phyloP scores from a whole-genome alignment of 2,329 filamentous ascomycete species.

The Trichoderma guizhouense region DNA sequence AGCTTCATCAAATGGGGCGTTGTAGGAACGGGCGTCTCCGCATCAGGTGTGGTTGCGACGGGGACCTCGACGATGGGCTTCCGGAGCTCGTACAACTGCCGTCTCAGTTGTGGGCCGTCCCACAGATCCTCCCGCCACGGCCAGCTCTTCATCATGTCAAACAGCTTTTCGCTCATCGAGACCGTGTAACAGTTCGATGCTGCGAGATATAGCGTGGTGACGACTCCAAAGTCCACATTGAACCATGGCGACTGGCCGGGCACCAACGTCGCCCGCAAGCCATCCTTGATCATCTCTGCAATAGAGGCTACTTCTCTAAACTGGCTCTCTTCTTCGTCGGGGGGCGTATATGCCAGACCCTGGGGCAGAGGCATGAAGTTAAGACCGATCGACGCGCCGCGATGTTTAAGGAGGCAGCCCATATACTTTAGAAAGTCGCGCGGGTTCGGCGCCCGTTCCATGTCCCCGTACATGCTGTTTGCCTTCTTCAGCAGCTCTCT shows the following conservation, averaged over 20 bases:
- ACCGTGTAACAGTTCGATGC: slow-evolving; percentile 16
- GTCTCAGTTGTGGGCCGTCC: slow-evolving; percentile 22
- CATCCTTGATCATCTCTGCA: slow-evolving; percentile 12
- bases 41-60: neutral
- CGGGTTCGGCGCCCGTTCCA: neutral
- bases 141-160: slow-evolving; percentile 20
- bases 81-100: slow-evolving; percentile 11
- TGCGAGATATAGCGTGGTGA: slow-evolving; percentile 20
- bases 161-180: slow-evolving; percentile 13
- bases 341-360: neutral
- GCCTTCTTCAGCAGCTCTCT: slow-evolving; percentile 18
- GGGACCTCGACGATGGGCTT: slow-evolving; percentile 11
- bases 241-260: slow-evolving; percentile 7
- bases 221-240: slow-evolving; percentile 21
- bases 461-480: neutral
- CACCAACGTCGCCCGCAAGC: neutral
- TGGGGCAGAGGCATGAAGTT: neutral
- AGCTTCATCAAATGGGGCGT: slow-evolving; percentile 8
- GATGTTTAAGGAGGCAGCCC: slow-evolving; percentile 18
- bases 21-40: slow-evolving; percentile 11
- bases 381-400: slow-evolving; percentile 12
- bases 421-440: slow-evolving; percentile 12
- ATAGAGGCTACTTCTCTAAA: slow-evolving; percentile 18
- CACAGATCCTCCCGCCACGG: slow-evolving; percentile 22
- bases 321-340: slow-evolving; percentile 5